Evolutionary conservation across 2,329 filamentous ascomycete species (phyloP), one percentile per base, ranked within the genome.

Genomic region (Neophaeococcomyces mojaviensis): DNA sequence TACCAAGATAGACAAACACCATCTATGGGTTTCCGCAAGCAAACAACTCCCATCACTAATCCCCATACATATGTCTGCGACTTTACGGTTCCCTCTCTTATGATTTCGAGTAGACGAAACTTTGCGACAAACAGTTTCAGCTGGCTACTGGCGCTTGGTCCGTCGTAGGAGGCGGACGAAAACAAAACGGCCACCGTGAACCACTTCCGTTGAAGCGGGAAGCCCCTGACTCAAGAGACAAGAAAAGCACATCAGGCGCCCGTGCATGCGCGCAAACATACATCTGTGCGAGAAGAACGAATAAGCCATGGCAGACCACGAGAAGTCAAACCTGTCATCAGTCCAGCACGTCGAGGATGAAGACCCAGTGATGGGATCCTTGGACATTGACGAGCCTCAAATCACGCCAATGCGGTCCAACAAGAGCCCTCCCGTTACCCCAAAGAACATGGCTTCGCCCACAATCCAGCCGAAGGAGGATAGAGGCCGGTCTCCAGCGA

Each of bases 141-240:
- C 57, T 71, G 69, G 66, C 57, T 70, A 70, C 64, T 63, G 68
- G 68, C 65, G 57, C 58, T 61, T 56, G 63, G 68, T 72, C 69
- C 69, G 69, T 71, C 69, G 68, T 72, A 67, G 70, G 65, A 39
- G 43, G 36, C 69, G 69, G 69, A 72, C 69, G 68, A 67, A 70
- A 70, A 71, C 60, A 63, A 58, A 51, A 58, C 38, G 9, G 15
- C 13, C 24, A 31, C 15, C 15, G n/a, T 32, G 16, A 36, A 26
- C 12, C 18, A 37, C 9, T 35, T 35, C 4, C 3, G 40, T 19
- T 30, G 19, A 28, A 10, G 19, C 8, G 15, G 10, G 37, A 10
- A 18, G 34, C 8, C 10, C 8, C 9, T 8, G 9, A 9, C 10
- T 8, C 9, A 36, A 26, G 6, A 39, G 28, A 15, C 13, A 37